Conservation (phyloP, 2,329 filamentous ascomycete species). For the Trichophyton mentagrophytes region DNA sequence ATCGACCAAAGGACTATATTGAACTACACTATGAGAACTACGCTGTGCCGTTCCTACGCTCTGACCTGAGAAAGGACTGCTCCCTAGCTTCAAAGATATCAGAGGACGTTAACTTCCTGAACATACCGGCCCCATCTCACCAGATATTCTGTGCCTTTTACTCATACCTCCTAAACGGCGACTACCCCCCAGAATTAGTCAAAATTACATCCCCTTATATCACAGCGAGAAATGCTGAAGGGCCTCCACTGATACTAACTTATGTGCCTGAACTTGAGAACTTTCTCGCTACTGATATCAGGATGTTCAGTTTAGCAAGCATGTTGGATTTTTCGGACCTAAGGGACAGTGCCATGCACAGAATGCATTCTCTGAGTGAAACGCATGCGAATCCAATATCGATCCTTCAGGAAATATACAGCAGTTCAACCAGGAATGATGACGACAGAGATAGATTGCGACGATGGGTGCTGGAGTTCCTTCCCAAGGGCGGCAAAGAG, state of each 20-base stretch:
- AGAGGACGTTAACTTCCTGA: constrained; percentile 1
- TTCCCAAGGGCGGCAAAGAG: constrained; percentile 3
- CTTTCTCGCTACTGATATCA: constrained; percentile 11
- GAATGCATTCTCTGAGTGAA: constrained; percentile 9
- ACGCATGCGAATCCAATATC: constrained; percentile 10
- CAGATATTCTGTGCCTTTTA: constrained; percentile 12
- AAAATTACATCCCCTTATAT: constrained; percentile 7
- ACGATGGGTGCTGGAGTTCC: constrained; percentile 10
- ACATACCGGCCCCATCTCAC: constrained; percentile 6
- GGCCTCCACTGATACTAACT: constrained; percentile 9
- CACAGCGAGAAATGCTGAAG: neutral
- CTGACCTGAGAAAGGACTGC: constrained; percentile 5
- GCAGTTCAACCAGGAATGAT: constrained; percentile 1
- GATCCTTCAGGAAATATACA: constrained; percentile 12
- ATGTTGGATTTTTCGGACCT: constrained; percentile 10
- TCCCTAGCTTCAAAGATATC: constrained; percentile 4
- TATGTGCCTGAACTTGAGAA: constrained; percentile 4
- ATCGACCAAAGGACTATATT: constrained; percentile 7
- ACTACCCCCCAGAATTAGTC: constrained; percentile 11
- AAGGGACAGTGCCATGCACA: constrained; percentile 7
- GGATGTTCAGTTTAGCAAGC: constrained; percentile 12
- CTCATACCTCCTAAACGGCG: constrained; percentile 9
- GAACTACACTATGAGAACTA: constrained; percentile 11
- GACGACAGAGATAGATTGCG: constrained; percentile 9
- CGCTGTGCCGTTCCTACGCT: constrained; percentile 9